A percentile compares a stretch with the other conserved stretches of the same genome.
Conservation (phyloP, 116 monocot species). For the Phalaenopsis hybrid region DNA sequence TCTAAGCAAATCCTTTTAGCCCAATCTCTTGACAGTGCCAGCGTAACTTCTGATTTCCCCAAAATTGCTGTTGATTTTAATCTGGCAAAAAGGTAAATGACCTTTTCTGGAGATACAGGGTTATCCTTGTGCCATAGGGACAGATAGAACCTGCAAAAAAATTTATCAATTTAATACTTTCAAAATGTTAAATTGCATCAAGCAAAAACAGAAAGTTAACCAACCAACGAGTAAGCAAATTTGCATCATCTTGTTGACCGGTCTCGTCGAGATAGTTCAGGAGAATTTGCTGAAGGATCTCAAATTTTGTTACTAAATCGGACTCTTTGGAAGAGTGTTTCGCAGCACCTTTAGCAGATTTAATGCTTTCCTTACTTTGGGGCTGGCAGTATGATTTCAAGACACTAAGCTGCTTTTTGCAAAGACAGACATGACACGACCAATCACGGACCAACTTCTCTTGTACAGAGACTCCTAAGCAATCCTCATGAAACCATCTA, state of each 20-base stretch:
- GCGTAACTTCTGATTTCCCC: constrained; percentile 47
- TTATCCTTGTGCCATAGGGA: constrained; percentile 91
- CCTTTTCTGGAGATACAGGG: constrained; percentile 51
- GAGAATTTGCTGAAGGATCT: constrained; percentile 85
- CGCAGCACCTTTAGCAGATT: constrained; percentile 15
- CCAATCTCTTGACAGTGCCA: constrained; percentile 61
- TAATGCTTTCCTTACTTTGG: constrained; percentile 34
- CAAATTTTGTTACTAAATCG: constrained; percentile 25
- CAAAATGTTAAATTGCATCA: constrained; percentile 4
- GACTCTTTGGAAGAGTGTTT: constrained; percentile 13
- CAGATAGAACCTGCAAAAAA: constrained; percentile 82
- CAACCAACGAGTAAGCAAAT: constrained; percentile 81
- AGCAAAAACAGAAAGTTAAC: constrained; percentile 17
- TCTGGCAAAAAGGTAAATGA: constrained; percentile 67
- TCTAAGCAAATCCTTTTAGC: constrained; percentile 78
- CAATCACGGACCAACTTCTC: constrained; percentile 55
- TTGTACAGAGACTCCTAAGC: constrained; percentile 56
- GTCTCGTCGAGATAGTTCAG: constrained; percentile 78
- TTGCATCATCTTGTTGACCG: constrained; percentile 59
- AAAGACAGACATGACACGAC: constrained; percentile 79
- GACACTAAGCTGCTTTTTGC: constrained; percentile 62
- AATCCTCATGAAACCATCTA: constrained; percentile 88
- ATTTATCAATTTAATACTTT: constrained; percentile 6
- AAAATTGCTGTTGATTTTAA: constrained; percentile 75
- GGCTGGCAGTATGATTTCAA: constrained; percentile 58